Evolutionary conservation across 129 eudicot species (phyloP), one percentile per base, ranked within the genome.

Genomic region (Tagetes patula): DNA sequence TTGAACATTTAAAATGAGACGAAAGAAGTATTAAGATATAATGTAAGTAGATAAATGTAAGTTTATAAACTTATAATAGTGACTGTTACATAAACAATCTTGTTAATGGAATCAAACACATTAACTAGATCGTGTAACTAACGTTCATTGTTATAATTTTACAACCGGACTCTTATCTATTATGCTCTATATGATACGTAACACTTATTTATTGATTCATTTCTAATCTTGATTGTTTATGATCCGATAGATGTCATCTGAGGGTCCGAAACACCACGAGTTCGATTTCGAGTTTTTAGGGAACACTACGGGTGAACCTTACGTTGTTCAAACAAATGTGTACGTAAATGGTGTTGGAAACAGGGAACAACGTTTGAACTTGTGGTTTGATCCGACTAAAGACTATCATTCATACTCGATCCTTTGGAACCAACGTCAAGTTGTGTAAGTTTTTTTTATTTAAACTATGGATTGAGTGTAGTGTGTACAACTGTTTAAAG

Each of bases 221-320:
- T 20, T 14, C 6, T 14, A 14, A 8, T 27, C 3, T 56, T 39
- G 9, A 3, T 43, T 33, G 7, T 8, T 41, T 7, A 30, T 39
- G 40, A 38, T 45, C 70, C 55, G 40, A 54, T 75, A 93, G 98
- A 93, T 93, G 98, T 90, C 98, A 74, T 93, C 98, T 0, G 98
- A 93, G 0, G 98, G 98, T 46, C 75, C 98, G 10, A 84, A 78
- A 34, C 98, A 93, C 72, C 89, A 93, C 48, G 98, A 93, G 45
- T 93, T 93, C 48, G 98, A 93, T 79, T 93, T 90, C 65, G 98
- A 93, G 85, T 93, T 93, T 75, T 66, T 93, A 42, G 98, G 98
- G 0, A 93, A 93, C 75, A 82, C 92, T 4, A 90, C 85, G 5
- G 98, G 98, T 2, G 98, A 93, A 56, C 98, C 98, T 6, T 93